phyloP scores from a whole-genome alignment of 2,329 filamentous ascomycete species.

The Hymenoscyphus albidus region DNA sequence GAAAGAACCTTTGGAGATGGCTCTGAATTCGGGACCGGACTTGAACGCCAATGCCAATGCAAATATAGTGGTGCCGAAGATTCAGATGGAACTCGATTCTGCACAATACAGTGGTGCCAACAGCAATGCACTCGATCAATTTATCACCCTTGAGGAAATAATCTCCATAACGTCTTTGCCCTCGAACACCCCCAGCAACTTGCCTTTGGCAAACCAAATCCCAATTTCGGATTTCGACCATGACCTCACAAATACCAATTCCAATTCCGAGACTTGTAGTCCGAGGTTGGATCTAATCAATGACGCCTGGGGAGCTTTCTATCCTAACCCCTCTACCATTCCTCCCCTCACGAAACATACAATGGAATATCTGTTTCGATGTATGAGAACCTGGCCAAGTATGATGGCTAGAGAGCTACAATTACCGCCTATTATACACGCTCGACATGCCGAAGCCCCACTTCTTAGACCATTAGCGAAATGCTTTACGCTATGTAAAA shows the following conservation, averaged over 20 bases:
- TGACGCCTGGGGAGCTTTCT: constrained; percentile 2
- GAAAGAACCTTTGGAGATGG: neutral
- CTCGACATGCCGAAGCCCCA: constrained; percentile 30
- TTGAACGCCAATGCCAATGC: neutral
- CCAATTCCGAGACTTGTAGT: neutral
- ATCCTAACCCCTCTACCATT: neutral
- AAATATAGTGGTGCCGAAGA: neutral
- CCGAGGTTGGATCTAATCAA: neutral
- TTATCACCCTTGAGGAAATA: neutral
- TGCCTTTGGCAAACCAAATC: neutral
- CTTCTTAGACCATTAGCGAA: constrained; percentile 34
- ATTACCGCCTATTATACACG: constrained; percentile 36
- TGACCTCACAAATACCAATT: neutral
- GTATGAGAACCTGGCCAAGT: constrained; percentile 38
- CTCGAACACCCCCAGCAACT: neutral
- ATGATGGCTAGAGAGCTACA: constrained; percentile 39
- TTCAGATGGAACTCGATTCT: neutral
- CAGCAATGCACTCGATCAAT: neutral
- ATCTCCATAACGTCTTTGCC: neutral
- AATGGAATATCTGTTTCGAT: constrained; percentile 36
- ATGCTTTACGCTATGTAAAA: constrained; percentile 37
- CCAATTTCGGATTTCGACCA: neutral
- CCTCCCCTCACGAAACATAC: constrained; percentile 24
- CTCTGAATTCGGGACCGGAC: neutral
- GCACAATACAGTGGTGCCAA: neutral